Evolutionary conservation across 2,329 filamentous ascomycete species (phyloP).

Genomic region (Chrysoporthe deuterocubensis): DNA sequence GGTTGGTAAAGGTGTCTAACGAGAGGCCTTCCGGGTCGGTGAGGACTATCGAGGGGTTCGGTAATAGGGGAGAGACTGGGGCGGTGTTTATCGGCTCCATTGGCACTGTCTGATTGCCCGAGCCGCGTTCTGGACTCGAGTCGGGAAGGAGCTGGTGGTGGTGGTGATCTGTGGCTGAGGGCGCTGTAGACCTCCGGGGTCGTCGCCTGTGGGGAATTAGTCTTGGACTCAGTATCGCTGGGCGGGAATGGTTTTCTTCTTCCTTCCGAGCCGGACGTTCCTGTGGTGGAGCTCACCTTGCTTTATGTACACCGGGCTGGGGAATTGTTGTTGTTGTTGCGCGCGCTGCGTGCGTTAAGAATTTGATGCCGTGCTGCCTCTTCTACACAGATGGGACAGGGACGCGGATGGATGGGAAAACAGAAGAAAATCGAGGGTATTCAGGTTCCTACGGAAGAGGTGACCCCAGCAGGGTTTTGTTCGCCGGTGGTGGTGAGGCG

Average conservation of each 20-base stretch:
- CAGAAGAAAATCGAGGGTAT: neutral
- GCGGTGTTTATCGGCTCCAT: conserved; percentile 2
- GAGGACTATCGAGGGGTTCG: neutral
- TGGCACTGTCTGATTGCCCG: neutral
- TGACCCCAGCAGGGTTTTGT: conserved; percentile 2
- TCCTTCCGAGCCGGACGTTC: neutral
- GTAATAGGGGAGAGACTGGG: neutral
- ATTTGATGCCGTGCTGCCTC: neutral
- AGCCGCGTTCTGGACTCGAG: neutral
- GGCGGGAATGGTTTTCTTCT: neutral
- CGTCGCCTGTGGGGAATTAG: neutral
- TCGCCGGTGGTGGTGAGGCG: neutral
- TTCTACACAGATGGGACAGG: neutral
- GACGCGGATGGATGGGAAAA: neutral
- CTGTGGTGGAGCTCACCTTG: conserved; percentile 2
- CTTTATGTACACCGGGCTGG: neutral
- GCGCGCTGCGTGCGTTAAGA: conserved; percentile 1
- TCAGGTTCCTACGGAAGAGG: neutral
- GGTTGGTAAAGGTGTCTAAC: conserved; percentile 9
- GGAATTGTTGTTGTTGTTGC: neutral
- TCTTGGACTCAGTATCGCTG: neutral
- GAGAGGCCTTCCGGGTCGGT: conserved; percentile 11
- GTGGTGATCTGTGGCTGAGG: neutral
- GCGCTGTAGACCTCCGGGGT: neutral
- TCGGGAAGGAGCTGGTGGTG: neutral